Evolutionary conservation across 306 rosid genomes (phyloP), one percentile per base, ranked within the genome.

Genomic region (Cyclanthera cordifolia): DNA sequence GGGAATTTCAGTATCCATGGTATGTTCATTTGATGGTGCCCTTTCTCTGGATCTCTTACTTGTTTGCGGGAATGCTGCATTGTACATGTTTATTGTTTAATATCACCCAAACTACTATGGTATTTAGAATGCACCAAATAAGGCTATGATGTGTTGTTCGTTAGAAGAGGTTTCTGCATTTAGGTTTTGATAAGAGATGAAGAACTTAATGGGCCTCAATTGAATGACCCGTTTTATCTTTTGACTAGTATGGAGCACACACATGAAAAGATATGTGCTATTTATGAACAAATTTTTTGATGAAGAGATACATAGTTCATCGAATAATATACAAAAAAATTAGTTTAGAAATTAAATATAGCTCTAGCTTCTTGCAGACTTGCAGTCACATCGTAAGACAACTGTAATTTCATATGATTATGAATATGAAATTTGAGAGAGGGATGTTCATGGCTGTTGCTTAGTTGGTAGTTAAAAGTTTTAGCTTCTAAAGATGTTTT

Each of bases 1-100:
- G 83, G 99, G 97, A 59, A 88, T 94, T 61, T 71, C 90, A 54
- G 53, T 94, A 77, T 90, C 99, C 53, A 94, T 94, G 99, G 99
- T 94, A 94, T 72, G 81, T 68, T 43, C 47, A 57, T 27, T 46
- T 24, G 20, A 71, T 43, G 20, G 8, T 24, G 4, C 5, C 41
- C 41, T 34, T 34, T 34, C 41, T 34, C 8, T 34, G 8, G 41
- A 2, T 34, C 5, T 34, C 41, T 27, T 1, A 27, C 30, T 27
- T 27, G 30, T 27, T 27, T 27, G 30, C 30, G 30, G 30, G 41
- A 34, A 34, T 5, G 41, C 41, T 34, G 41, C 41, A 34, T 7
- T 34, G 41, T 34, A 0, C 41, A 34, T 34, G 41, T 34, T 34
- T 34, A 5, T 3, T 27, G 1, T 27, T 27, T 27, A 27, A 3